Conservation (phyloP, 257 asterid genomes). For the Ophiorrhiza pumila region DNA sequence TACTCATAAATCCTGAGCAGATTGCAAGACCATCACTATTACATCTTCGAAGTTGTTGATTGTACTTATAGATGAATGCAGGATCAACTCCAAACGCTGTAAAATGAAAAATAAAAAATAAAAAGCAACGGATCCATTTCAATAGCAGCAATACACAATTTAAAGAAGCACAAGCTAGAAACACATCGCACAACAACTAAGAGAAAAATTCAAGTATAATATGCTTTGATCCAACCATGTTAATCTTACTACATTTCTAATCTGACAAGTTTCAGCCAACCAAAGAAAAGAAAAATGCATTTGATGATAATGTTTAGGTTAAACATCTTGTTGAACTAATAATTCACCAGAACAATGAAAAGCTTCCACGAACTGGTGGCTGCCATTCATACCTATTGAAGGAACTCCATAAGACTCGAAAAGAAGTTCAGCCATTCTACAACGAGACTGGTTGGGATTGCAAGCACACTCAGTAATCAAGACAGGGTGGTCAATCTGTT, state of each 20-base stretch:
- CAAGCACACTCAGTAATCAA: constrained; percentile 94
- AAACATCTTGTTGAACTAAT: not conserved
- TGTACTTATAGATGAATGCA: constrained; percentile 89
- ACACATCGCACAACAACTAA: not conserved
- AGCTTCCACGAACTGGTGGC: constrained; percentile 5
- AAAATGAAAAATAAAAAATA: constrained; percentile 18
- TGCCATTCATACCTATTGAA: constrained; percentile 58
- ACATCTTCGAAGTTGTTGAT: constrained; percentile 73
- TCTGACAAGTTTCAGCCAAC: constrained; percentile 7
- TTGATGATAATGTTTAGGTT: not conserved
- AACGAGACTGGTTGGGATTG: constrained; percentile 94
- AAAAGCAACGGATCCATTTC: not conserved
- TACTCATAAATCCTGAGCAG: constrained; percentile 86
- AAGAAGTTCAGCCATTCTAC: constrained; percentile 96
- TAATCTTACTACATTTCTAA: not conserved
- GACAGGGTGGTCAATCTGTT: constrained; percentile 93
- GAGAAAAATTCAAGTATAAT: not conserved
- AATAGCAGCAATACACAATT: not conserved
- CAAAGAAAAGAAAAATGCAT: not conserved
- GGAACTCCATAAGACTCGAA: constrained; percentile 98
- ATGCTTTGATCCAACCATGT: not conserved
- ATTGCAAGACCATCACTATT: constrained; percentile 74
- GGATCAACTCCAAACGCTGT: constrained; percentile 96
- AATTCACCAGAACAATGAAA: not conserved
- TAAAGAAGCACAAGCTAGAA: not conserved